phyloP scores from a whole-genome alignment of 805 yeast genomes.

The Candida lessepsii region DNA sequence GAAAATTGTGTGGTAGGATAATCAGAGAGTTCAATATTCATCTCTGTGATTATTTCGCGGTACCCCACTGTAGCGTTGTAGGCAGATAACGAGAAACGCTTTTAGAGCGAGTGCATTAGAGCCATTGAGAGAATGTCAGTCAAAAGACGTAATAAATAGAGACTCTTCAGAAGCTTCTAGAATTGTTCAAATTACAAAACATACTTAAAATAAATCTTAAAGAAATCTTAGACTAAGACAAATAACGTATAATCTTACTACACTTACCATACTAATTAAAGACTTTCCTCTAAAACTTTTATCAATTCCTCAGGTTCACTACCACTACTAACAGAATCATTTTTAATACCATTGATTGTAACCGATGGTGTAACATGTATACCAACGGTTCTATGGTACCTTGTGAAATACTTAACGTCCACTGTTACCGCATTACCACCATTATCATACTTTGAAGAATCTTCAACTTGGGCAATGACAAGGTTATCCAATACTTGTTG shows the following conservation, averaged over 20 bases:
- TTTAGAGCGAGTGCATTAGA: too few relatives aligned
- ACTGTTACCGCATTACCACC: conserved; percentile 56
- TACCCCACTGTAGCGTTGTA: too few relatives aligned
- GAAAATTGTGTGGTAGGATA: too few relatives aligned
- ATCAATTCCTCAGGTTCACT: conserved; percentile 48
- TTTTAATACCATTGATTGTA: conserved; percentile 63
- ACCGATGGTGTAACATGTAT: conserved; percentile 87
- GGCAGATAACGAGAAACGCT: too few relatives aligned
- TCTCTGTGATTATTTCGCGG: too few relatives aligned
- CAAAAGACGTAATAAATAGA: too few relatives aligned
- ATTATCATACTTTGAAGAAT: conserved; percentile 40
- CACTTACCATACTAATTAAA: conserved; percentile 13
- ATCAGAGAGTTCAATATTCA: conserved; percentile 12
- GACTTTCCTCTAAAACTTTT: conserved; percentile 31
- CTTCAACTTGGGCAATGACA: conserved; percentile 25
- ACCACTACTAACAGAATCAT: conserved; percentile 59
- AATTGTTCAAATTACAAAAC: too few relatives aligned
- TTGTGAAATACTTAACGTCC: conserved; percentile 73
- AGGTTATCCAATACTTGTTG: conserved; percentile 38
- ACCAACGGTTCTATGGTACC: conserved; percentile 71
- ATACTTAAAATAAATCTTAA: too few relatives aligned
- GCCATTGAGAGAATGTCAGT: too few relatives aligned
- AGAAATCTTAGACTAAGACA: too few relatives aligned
- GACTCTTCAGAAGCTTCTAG: too few relatives aligned
- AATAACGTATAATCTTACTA: too few relatives aligned